A percentile compares a stretch with the other conserved stretches of the same genome.
Conservation (phyloP, 148 eudicot species). For the Oxyria digyna region DNA sequence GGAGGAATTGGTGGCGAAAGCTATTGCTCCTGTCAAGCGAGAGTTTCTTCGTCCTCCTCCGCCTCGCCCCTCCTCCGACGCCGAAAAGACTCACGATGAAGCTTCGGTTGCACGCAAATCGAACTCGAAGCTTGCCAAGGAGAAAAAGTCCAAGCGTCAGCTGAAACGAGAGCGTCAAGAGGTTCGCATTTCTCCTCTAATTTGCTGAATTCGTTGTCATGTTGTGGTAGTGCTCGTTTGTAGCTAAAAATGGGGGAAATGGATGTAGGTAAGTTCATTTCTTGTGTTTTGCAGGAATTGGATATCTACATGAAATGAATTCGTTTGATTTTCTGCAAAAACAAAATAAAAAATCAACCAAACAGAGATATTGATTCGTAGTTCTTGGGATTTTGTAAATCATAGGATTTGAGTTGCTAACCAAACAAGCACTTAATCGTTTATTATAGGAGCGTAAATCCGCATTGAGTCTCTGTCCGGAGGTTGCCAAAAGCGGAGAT, state of each 20-base stretch:
- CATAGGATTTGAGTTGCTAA: too few relatives aligned
- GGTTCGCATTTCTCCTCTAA: slow-evolving; percentile 19
- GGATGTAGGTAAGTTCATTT: too few relatives aligned
- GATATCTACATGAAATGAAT: too few relatives aligned
- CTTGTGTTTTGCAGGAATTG: too few relatives aligned
- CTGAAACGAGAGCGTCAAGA: slow-evolving; percentile 70
- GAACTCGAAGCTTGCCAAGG: slow-evolving; percentile 35
- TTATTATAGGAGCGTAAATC: slow-evolving; percentile 63
- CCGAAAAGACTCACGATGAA: slow-evolving; percentile 9
- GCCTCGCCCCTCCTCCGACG: slow-evolving; percentile 14
- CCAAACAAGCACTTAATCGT: too few relatives aligned
- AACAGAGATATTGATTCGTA: too few relatives aligned
- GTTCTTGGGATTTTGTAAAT: too few relatives aligned
- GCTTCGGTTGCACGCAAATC: slow-evolving; percentile 11
- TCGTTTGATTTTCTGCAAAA: too few relatives aligned
- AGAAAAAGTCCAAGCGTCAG: slow-evolving; percentile 89
- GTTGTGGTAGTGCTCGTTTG: too few relatives aligned
- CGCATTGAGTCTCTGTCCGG: slow-evolving; percentile 50
- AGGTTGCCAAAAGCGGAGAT: slow-evolving; percentile 60
- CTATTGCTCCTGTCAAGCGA: slow-evolving; percentile 77
- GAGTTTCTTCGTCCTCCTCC: slow-evolving; percentile 65
- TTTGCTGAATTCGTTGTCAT: background rate
- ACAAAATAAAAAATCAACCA: too few relatives aligned
- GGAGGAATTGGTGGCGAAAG: slow-evolving; percentile 65
- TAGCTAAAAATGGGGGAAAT: too few relatives aligned